These are phyloP conservation scores for Alternaria longipes DNA, from an alignment of 2,329 filamentous ascomycete genomes.

Conservation along the genomic window DNA sequence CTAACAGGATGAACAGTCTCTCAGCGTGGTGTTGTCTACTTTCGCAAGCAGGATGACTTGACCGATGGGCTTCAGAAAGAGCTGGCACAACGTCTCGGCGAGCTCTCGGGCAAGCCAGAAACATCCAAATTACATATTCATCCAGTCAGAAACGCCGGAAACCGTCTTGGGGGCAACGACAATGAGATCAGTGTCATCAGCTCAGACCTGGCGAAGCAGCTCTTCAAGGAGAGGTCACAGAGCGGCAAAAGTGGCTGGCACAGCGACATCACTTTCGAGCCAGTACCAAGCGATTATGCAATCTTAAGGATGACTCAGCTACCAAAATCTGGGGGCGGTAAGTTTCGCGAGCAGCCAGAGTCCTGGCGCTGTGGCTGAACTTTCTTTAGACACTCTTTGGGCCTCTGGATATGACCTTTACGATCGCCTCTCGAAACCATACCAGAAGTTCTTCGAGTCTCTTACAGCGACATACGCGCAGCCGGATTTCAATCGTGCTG, in stretches of 20 bases:
- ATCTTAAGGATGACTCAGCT: constrained; percentile 47
- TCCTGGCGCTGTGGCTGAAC: neutral
- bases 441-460: constrained; percentile 59
- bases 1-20: constrained; percentile 51
- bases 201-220: constrained; percentile 46
- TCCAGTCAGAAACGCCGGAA: constrained; percentile 61
- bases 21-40: constrained; percentile 64
- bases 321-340: constrained; percentile 57
- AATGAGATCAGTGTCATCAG: constrained; percentile 53
- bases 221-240: constrained; percentile 52
- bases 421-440: constrained; percentile 59
- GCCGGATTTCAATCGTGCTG: constrained; percentile 54
- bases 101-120: constrained; percentile 65
- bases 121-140: constrained; percentile 69
- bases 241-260: constrained; percentile 65
- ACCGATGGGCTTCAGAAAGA: constrained; percentile 64
- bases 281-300: constrained; percentile 52
- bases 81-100: constrained; percentile 64
- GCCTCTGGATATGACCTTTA: constrained; percentile 57
- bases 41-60: constrained; percentile 62
- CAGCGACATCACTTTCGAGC: constrained; percentile 54
- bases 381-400: constrained; percentile 43
- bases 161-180: constrained; percentile 51
- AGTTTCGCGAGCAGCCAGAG: neutral
- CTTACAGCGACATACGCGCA: constrained; percentile 59